Percentiles rank a stretch among this genome's conserved stretches.
Conservation (phyloP, 805 yeast genomes). For the Limtongia smithiae region DNA sequence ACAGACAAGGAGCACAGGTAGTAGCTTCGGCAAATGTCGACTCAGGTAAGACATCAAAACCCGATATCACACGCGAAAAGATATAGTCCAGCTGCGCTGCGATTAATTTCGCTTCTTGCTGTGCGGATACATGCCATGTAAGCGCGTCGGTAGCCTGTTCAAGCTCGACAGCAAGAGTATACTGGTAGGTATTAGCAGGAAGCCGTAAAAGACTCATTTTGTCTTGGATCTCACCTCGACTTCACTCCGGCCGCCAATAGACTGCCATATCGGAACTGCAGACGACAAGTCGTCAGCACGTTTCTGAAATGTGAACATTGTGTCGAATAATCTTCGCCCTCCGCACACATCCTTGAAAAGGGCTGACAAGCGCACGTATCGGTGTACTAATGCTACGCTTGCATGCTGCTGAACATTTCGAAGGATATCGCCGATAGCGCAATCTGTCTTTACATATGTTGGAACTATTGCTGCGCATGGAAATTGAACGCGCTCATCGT, state of each 20-base stretch:
- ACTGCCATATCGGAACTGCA: slow-evolving; percentile 13
- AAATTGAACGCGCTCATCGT: slow-evolving; percentile 22
- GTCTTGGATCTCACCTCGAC: no score
- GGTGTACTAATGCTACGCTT: slow-evolving; percentile 8
- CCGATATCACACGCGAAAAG: slow-evolving; percentile 4
- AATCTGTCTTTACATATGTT: slow-evolving; percentile 1
- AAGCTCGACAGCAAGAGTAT: slow-evolving; percentile 25
- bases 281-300: background rate
- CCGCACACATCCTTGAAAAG: slow-evolving; percentile 3
- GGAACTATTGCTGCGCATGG: slow-evolving; percentile 30
- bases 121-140: slow-evolving; percentile 21
- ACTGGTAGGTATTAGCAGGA: background rate
- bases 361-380: slow-evolving; percentile 5
- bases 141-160: slow-evolving; percentile 5
- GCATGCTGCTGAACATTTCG: slow-evolving; percentile 2
- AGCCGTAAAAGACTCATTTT: no score
- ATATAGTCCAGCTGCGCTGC: slow-evolving; percentile 13
- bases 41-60: background rate
- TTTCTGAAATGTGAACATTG: slow-evolving; percentile 28
- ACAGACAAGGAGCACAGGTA: background rate
- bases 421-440: slow-evolving; percentile 18
- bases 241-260: slow-evolving; percentile 9
- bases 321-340: slow-evolving; percentile 26
- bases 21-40: no score
- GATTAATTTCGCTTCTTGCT: background rate